phyloP scores from a whole-genome alignment of 1,139 yeast genomes.

The Ogataea hybrid region DNA sequence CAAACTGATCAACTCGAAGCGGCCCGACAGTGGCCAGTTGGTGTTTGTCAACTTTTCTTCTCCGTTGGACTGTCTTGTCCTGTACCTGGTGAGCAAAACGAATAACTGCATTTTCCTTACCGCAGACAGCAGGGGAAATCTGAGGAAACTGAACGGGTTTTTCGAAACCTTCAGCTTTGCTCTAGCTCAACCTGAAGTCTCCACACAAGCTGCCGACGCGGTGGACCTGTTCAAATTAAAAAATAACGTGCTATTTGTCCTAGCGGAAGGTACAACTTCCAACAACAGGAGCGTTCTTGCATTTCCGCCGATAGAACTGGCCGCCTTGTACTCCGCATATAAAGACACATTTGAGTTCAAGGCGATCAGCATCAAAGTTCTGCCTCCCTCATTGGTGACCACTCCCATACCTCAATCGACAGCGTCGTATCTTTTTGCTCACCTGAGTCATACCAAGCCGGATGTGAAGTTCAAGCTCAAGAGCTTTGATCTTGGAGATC shows the following conservation, averaged over 20 bases:
- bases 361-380: slow-evolving; percentile 38
- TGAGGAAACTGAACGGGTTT: slow-evolving; percentile 36
- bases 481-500: slow-evolving; percentile 20
- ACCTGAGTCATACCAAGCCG: slow-evolving; percentile 24
- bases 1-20: slow-evolving; percentile 33
- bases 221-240: slow-evolving; percentile 17
- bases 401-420: slow-evolving; percentile 28
- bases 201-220: not conserved
- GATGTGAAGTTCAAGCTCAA: slow-evolving; percentile 32
- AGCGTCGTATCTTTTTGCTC: slow-evolving; percentile 17
- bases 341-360: slow-evolving; percentile 34
- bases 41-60: slow-evolving; percentile 53
- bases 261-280: slow-evolving; percentile 69
- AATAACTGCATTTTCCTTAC: slow-evolving; percentile 37
- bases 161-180: slow-evolving; percentile 39
- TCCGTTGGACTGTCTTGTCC: slow-evolving; percentile 49
- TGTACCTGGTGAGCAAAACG: slow-evolving; percentile 18
- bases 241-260: slow-evolving; percentile 43
- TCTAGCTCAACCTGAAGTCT: slow-evolving; percentile 27
- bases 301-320: slow-evolving; percentile 23
- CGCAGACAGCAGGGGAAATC: slow-evolving; percentile 41
- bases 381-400: slow-evolving; percentile 22
- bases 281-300: slow-evolving; percentile 42
- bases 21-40: slow-evolving; percentile 44
- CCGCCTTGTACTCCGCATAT: slow-evolving; percentile 10